Evolutionary conservation across 2,329 filamentous ascomycete species (phyloP).

Genomic region (Neopestalotiopsis sp.): DNA sequence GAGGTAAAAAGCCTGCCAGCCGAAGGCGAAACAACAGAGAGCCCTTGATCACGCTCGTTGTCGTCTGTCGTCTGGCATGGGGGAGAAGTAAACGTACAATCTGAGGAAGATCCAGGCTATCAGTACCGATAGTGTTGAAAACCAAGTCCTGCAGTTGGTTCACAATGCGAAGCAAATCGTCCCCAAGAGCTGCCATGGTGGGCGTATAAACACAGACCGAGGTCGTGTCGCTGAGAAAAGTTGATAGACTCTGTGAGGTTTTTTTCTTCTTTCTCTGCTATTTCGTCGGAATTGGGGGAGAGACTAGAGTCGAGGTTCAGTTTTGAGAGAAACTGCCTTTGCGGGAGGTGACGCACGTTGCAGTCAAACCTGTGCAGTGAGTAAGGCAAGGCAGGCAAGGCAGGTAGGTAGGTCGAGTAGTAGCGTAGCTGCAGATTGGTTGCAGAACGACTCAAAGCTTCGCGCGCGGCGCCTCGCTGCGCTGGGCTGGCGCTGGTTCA

Average conservation of each 20-base stretch:
- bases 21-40: too few relatives aligned
- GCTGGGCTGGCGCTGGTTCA: not conserved
- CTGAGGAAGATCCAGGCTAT: conserved; percentile 95
- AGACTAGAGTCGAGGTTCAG: not conserved
- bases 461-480: not conserved
- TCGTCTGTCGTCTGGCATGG: not conserved
- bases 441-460: not conserved
- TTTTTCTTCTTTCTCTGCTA: not conserved
- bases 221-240: conserved; percentile 11
- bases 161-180: conserved; percentile 92
- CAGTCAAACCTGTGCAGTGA: not conserved
- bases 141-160: conserved; percentile 99
- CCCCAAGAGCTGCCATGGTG: conserved; percentile 89
- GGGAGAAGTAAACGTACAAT: conserved; percentile 71
- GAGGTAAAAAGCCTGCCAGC: not conserved
- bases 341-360: not conserved
- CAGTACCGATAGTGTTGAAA: conserved; percentile 99
- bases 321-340: not conserved
- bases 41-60: not conserved
- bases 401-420: too few relatives aligned
- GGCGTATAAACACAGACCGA: conserved; percentile 9
- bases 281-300: not conserved
- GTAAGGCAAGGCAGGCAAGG: too few relatives aligned
- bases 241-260: not conserved
- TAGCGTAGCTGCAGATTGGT: not conserved